Conservation (phyloP, 495 filamentous ascomycete species). For the Cladorrhinum samala region DNA sequence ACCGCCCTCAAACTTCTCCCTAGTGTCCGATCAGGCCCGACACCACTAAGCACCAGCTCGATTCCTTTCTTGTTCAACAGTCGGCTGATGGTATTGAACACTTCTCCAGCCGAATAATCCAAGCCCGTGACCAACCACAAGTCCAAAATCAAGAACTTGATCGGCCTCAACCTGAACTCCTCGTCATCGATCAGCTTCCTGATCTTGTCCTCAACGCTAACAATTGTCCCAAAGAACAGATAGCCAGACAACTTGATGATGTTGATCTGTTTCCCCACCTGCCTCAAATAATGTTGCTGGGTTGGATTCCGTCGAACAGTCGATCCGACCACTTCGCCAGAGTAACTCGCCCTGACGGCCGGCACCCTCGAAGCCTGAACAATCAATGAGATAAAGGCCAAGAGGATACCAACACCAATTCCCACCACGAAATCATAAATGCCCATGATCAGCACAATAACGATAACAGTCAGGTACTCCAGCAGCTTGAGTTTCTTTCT, state of each 20-base stretch:
- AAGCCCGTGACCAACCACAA: conserved; percentile 83
- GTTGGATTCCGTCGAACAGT: conserved; percentile 86
- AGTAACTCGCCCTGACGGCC: conserved; percentile 79
- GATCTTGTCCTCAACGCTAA: conserved; percentile 84
- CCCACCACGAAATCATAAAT: conserved; percentile 92
- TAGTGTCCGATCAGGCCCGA: conserved; percentile 64
- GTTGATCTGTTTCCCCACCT: conserved; percentile 80
- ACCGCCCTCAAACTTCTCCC: conserved; percentile 74
- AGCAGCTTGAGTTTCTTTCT: conserved; percentile 77
- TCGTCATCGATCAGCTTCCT: conserved; percentile 75
- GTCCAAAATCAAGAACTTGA: conserved; percentile 86
- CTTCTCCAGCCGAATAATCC: conserved; percentile 93
- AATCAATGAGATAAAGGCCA: conserved; percentile 85
- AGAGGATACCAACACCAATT: conserved; percentile 82
- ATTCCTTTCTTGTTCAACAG: conserved; percentile 67
- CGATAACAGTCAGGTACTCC: conserved; percentile 86
- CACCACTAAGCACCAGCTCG: conserved; percentile 72
- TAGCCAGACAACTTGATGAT: conserved; percentile 88
- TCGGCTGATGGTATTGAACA: conserved; percentile 84
- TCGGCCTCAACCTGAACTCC: conserved; percentile 65
- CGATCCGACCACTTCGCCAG: conserved; percentile 78
- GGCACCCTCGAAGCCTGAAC: conserved; percentile 85
- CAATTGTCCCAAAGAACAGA: conserved; percentile 95
- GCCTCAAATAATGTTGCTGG: conserved; percentile 76
- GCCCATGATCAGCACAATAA: conserved; percentile 95